Conservation (phyloP, 148 eudicot species). For the Diospyros lotus region DNA sequence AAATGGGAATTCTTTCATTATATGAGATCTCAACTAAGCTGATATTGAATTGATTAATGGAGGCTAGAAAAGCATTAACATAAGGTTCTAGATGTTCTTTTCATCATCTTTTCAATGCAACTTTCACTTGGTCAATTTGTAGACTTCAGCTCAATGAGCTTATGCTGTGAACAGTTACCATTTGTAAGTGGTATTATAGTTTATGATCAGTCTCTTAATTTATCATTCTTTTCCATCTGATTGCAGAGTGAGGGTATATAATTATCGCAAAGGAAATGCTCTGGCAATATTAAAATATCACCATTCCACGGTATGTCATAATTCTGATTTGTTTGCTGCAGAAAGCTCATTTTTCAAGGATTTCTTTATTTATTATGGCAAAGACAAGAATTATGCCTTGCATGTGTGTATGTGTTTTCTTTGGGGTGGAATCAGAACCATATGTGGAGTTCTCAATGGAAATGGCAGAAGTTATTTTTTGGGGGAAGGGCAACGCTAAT, state of each 20-base stretch:
- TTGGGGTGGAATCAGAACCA: no score
- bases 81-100: not conserved
- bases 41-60: not conserved
- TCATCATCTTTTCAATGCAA: not conserved
- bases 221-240: not conserved
- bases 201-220: not conserved
- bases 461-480: no score
- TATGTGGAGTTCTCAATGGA: no score
- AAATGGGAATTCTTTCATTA: not conserved
- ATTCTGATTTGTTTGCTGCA: not conserved
- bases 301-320: constrained; percentile 45
- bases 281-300: constrained; percentile 89
- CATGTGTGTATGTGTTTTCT: no score
- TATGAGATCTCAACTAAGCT: not conserved
- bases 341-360: not conserved
- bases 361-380: no score
- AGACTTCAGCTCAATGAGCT: not conserved
- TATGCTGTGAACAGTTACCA: not conserved
- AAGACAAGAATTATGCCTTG: no score
- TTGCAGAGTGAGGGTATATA: constrained; percentile 71
- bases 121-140: not conserved
- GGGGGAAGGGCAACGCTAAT: no score
- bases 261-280: constrained; percentile 79
- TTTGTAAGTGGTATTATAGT: not conserved
- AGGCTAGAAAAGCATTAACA: not conserved